phyloP scores from a whole-genome alignment of 2,329 filamentous ascomycete species.

The Fusarium sp. region DNA sequence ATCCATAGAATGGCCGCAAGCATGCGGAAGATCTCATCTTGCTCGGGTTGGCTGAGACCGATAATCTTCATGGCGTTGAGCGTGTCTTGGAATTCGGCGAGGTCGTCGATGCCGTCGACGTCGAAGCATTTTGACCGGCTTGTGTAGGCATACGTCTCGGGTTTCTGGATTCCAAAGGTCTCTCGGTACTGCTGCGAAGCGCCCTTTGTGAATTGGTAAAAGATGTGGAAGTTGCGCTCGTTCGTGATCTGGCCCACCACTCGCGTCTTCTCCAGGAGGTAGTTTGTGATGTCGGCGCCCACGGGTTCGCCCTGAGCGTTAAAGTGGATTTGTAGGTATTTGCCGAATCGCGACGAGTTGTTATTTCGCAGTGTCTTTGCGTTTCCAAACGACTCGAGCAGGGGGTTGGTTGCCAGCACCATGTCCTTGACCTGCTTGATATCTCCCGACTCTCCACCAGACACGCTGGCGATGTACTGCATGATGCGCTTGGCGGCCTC shows the following conservation, averaged over 20 bases:
- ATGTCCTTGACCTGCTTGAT: slow-evolving; percentile 99
- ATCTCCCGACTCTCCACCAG: slow-evolving; percentile 83
- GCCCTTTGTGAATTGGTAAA: slow-evolving; percentile 98
- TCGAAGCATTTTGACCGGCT: slow-evolving; percentile 95
- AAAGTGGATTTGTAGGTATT: slow-evolving; percentile 98
- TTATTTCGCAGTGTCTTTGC: slow-evolving; percentile 98
- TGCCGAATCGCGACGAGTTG: slow-evolving; percentile 98
- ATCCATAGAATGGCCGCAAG: slow-evolving; percentile 92
- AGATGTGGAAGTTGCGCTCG: slow-evolving; percentile 99
- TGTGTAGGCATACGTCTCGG: slow-evolving; percentile 93
- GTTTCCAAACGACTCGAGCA: slow-evolving; percentile 98
- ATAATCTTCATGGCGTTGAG: slow-evolving; percentile 95
- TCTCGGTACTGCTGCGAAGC: slow-evolving; percentile 89
- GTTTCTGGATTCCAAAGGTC: slow-evolving; percentile 89
- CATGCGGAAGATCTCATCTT: slow-evolving; percentile 98
- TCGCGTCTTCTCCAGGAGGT: slow-evolving; percentile 93
- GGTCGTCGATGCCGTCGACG: slow-evolving; percentile 93
- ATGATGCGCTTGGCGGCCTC: slow-evolving; percentile 98
- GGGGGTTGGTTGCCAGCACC: slow-evolving; percentile 96
- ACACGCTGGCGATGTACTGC: slow-evolving; percentile 99
- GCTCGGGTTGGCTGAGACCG: slow-evolving; percentile 86
- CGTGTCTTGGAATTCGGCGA: slow-evolving; percentile 89
- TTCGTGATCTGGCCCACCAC: slow-evolving; percentile 95
- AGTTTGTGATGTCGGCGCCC: slow-evolving; percentile 98
- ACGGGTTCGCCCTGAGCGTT: slow-evolving; percentile 91